Evolutionary conservation across 202 grass and related monocot species (phyloP).

Genomic region (Digitaria exilis): DNA sequence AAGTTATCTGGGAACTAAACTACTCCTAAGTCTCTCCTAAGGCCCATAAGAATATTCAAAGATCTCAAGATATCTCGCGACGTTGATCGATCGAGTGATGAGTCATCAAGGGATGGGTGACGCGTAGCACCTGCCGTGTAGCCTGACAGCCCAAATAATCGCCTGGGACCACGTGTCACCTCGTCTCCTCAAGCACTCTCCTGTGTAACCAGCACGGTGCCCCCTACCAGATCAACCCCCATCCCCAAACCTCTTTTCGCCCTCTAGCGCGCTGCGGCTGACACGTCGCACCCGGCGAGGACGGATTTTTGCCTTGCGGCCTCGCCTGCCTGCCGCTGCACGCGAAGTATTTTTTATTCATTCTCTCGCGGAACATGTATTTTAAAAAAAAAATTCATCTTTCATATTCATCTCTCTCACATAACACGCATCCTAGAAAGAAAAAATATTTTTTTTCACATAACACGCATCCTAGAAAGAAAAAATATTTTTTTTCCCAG

Average conservation of each 20-base stretch:
- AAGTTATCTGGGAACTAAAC: no score
- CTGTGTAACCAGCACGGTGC: not conserved
- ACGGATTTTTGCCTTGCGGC: not conserved
- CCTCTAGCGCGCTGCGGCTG: not conserved
- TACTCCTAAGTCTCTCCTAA: no score
- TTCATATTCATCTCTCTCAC: no score
- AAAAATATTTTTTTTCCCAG: no score
- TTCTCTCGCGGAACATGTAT: no score
- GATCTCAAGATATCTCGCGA: not conserved
- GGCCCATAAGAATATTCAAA: not conserved
- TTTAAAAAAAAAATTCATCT: no score
- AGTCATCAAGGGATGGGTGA: not conserved
- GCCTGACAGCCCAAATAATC: not conserved
- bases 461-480: no score
- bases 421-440: no score
- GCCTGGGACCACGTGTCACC: not conserved
- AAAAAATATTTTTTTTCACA: no score
- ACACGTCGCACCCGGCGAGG: conserved; percentile 25
- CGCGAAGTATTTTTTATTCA: no score
- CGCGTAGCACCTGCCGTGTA: not conserved
- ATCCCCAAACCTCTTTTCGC: not conserved
- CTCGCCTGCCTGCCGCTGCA: not conserved
- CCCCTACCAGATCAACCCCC: not conserved
- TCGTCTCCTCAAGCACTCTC: not conserved
- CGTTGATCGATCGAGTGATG: not conserved